Evolutionary conservation across 306 rosid species (phyloP).

Genomic region (Luffa acutangula): DNA sequence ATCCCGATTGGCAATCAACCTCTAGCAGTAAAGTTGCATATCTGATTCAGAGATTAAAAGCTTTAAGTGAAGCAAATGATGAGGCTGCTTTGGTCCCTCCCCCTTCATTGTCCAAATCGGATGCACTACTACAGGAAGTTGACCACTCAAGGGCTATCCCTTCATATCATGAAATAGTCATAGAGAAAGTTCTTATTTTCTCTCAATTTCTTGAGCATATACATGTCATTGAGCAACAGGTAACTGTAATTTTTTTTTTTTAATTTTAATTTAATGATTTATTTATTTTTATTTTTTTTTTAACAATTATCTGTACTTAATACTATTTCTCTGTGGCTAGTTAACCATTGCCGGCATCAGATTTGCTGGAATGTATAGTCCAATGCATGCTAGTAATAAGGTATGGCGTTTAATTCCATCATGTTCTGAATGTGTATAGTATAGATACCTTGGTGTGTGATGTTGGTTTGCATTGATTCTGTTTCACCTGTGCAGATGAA

Average conservation of each 20-base stretch:
- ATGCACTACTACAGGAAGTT: conserved; percentile 14
- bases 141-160: conserved; percentile 18
- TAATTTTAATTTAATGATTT: background rate
- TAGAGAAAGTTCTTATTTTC: conserved; percentile 80
- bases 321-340: conserved; percentile 32
- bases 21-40: conserved; percentile 90
- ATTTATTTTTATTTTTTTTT: background rate
- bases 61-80: conserved; percentile 48
- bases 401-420: conserved; percentile 16
- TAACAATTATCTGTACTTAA: background rate
- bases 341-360: conserved; percentile 69
- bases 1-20: conserved; percentile 99
- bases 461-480: conserved; percentile 14
- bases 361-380: conserved; percentile 87
- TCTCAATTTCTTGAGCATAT: conserved; percentile 98
- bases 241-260: background rate
- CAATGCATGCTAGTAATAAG: conserved; percentile 84
- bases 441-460: background rate
- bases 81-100: conserved; percentile 21
- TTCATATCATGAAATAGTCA: conserved; percentile 16
- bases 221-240: conserved; percentile 97
- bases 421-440: background rate
- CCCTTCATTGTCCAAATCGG: conserved; percentile 20
- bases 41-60: conserved; percentile 56
- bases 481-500: conserved; percentile 55